These are phyloP conservation scores for Colletotrichum sp. DNA, from an alignment of 2,329 filamentous ascomycete genomes.

Conservation along the genomic window DNA sequence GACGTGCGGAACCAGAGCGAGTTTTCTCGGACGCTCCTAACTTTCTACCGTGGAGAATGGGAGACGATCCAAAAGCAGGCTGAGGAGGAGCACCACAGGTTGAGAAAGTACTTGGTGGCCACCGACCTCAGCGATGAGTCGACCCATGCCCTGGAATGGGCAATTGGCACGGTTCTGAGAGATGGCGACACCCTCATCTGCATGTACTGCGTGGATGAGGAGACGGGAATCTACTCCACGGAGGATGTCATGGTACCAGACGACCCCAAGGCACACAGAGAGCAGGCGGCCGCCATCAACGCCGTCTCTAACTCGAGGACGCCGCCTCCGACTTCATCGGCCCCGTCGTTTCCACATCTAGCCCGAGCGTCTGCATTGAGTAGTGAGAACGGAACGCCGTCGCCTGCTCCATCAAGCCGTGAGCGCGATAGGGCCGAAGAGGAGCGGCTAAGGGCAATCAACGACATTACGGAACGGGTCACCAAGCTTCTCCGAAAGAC, in stretches of 20 bases:
- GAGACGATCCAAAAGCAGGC: constrained; percentile 76
- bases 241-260: constrained; percentile 67
- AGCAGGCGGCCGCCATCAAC: constrained; percentile 75
- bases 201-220: constrained; percentile 93
- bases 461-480: constrained; percentile 83
- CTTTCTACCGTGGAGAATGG: constrained; percentile 90
- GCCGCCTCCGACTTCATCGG: constrained; percentile 27
- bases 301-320: constrained; percentile 56
- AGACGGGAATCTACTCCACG: constrained; percentile 62
- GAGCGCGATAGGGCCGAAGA: constrained; percentile 70
- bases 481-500: constrained; percentile 90
- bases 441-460: constrained; percentile 81
- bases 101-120: constrained; percentile 93
- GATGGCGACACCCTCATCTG: constrained; percentile 94
- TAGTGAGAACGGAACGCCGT: constrained; percentile 39
- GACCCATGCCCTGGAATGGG: constrained; percentile 95
- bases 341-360: constrained; percentile 33
- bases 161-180: constrained; percentile 90
- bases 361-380: constrained; percentile 37
- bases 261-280: constrained; percentile 75
- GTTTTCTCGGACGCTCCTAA: constrained; percentile 82
- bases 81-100: constrained; percentile 76
- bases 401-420: constrained; percentile 52
- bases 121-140: constrained; percentile 95
- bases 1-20: constrained; percentile 77